phyloP scores from a whole-genome alignment of 2,329 filamentous ascomycete genomes.

The Cercospora citrullina region DNA sequence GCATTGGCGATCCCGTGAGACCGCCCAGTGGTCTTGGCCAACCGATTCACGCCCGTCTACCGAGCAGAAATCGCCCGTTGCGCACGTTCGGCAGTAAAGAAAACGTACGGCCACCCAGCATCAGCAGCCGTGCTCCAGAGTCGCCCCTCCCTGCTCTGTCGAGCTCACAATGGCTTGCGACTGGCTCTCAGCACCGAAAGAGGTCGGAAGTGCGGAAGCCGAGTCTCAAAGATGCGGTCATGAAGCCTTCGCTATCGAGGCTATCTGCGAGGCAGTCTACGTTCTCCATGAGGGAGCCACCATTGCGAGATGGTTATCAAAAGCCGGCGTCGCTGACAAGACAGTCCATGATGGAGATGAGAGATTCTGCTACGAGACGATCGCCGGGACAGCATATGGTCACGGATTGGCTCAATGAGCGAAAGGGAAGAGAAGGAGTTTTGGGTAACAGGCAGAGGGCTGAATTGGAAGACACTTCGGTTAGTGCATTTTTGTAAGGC shows the following conservation, averaged over 20 bases:
- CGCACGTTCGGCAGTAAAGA: slow-evolving; percentile 8
- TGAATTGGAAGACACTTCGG: slow-evolving; percentile 12
- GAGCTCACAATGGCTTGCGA: slow-evolving; percentile 38
- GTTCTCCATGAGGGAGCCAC: neutral
- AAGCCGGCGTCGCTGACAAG: neutral
- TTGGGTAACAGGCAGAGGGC: neutral
- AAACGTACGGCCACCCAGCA: slow-evolving; percentile 4
- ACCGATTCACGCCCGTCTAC: slow-evolving; percentile 14
- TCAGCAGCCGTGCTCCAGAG: slow-evolving; percentile 3
- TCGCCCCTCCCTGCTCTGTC: slow-evolving; percentile 30
- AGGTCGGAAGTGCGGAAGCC: slow-evolving; percentile 9
- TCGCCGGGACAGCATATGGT: slow-evolving; percentile 35
- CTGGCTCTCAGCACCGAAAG: slow-evolving; percentile 20
- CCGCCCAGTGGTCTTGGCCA: neutral
- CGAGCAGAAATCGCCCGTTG: slow-evolving; percentile 1
- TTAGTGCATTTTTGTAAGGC: slow-evolving; percentile 9
- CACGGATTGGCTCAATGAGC: slow-evolving; percentile 34
- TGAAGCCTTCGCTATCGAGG: slow-evolving; percentile 6
- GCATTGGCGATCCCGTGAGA: neutral
- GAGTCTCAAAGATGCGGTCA: slow-evolving; percentile 17
- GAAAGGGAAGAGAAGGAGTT: slow-evolving; percentile 25
- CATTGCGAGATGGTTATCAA: neutral
- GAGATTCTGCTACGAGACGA: neutral
- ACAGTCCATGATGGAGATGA: slow-evolving; percentile 12
- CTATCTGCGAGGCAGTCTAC: slow-evolving; percentile 2